These are phyloP conservation scores for Ceratobasidium sp. DNA, from an alignment of 1,284 basidiomycete genomes.

Conservation along the genomic window DNA sequence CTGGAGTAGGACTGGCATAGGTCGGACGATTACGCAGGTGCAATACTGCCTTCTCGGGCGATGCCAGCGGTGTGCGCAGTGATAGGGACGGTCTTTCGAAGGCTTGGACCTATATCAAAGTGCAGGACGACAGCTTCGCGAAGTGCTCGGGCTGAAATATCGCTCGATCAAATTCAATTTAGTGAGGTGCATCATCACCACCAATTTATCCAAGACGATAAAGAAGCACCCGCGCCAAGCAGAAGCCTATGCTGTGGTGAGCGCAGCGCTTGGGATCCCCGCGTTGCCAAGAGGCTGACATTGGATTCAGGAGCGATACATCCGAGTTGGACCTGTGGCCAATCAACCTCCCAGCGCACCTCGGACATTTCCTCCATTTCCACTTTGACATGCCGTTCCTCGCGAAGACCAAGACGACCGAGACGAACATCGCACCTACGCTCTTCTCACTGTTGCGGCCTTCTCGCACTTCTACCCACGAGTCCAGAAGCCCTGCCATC, in stretches of 20 bases:
- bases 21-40: neutral
- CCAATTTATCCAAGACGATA: neutral
- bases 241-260: constrained; percentile 5
- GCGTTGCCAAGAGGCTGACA: neutral
- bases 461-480: constrained; percentile 1
- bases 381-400: constrained; percentile 15
- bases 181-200: neutral
- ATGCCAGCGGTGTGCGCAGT: neutral
- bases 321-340: no score
- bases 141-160: constrained; percentile 1
- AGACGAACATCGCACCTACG: neutral
- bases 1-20: no score
- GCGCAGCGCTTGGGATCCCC: neutral
- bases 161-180: constrained; percentile 17
- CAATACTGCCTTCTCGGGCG: neutral
- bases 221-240: constrained; percentile 16
- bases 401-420: constrained; percentile 2
- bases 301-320: neutral
- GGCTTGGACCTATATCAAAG: neutral
- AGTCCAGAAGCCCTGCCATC: constrained; percentile 18
- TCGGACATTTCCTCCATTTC: neutral
- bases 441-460: constrained; percentile 8
- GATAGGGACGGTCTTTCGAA: neutral
- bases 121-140: neutral
- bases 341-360: no score